Evolutionary conservation across 345 rosid genomes (phyloP), one percentile per base, ranked within the genome.

Genomic region (Brassica incana): DNA sequence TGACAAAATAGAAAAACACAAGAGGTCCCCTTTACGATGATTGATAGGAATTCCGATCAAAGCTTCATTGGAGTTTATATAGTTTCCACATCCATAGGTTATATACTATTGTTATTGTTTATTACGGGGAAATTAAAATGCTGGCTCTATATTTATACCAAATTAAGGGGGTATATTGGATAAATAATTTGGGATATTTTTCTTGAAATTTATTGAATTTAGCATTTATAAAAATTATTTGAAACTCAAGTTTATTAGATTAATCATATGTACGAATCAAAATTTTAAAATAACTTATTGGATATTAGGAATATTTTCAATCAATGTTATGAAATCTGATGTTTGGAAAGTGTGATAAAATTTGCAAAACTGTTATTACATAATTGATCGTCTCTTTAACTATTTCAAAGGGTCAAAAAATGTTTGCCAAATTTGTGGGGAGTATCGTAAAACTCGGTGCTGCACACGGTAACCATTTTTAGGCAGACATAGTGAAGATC

Each of bases 401-500:
- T 69, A 63, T 50, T 35, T 62, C 78, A 50, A 69, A 68, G 75
- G 78, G 74, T 73, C 23, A 52, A 67, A 72, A 72, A 32, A 10
- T 12, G 18, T 50, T 61, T 69, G 68, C 75, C 67, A 80, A 68
- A 74, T 48, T 14, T 74, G 75, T 25, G 43, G 16, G 29, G 75
- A 68, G 65, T 50, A 5, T 68, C 12, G 66, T 69, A 59, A 79
- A 69, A 69, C 48, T 52, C 71, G 65, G 69, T 43, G 74, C 23
- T 50, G 65, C 66, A 63, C 78, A 69, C 75, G 38, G 60, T 74
- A 74, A 63, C 71, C 71, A 80, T 69, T 69, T 79, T 50, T 35
- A 74, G 79, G 71, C 78, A 69, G 78, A 80, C 83, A 74, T 36
- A 0, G 61, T 69, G 75, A 73, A 74, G 66, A 74, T 74, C 71